Conservation (phyloP, 495 filamentous ascomycete genomes). For the Aspergillus cristatus region DNA sequence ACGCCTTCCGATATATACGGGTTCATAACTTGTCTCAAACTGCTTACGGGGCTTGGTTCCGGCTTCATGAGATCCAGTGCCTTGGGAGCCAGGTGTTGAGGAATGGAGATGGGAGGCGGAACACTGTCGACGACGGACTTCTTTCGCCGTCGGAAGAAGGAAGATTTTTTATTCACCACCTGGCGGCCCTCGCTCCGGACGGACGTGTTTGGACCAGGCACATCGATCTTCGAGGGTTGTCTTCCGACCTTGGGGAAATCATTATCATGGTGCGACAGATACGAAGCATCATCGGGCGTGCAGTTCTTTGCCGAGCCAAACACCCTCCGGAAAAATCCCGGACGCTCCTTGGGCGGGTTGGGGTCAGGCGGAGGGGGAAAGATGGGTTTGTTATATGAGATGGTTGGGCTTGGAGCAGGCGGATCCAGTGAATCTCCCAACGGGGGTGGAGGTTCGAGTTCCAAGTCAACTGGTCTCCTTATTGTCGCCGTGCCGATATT, state of each 20-base stretch:
- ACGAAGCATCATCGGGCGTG: slow-evolving; percentile 13
- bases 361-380: slow-evolving; percentile 26
- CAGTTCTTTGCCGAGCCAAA: slow-evolving; percentile 57
- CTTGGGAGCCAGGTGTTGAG: slow-evolving; percentile 22
- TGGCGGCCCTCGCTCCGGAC: slow-evolving; percentile 37
- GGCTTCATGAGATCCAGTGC: slow-evolving; percentile 25
- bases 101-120: slow-evolving; percentile 40
- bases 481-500: slow-evolving; percentile 31
- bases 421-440: slow-evolving; percentile 24
- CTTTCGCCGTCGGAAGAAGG: slow-evolving; percentile 91
- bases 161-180: slow-evolving; percentile 77
- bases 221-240: slow-evolving; percentile 17
- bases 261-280: slow-evolving; percentile 16
- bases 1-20: slow-evolving; percentile 52
- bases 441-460: slow-evolving; percentile 21
- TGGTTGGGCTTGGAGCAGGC: slow-evolving; percentile 44
- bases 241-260: slow-evolving; percentile 15
- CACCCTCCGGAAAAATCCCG: slow-evolving; percentile 86
- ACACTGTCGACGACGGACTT: slow-evolving; percentile 59
- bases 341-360: slow-evolving; percentile 51
- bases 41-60: slow-evolving; percentile 71
- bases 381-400: slow-evolving; percentile 41
- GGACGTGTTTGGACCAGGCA: slow-evolving; percentile 21
- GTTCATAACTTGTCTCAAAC: slow-evolving; percentile 82
- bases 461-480: slow-evolving; percentile 19